Conservation (phyloP, 306 rosid genomes). For the Pterocarpus macrocarpus region DNA sequence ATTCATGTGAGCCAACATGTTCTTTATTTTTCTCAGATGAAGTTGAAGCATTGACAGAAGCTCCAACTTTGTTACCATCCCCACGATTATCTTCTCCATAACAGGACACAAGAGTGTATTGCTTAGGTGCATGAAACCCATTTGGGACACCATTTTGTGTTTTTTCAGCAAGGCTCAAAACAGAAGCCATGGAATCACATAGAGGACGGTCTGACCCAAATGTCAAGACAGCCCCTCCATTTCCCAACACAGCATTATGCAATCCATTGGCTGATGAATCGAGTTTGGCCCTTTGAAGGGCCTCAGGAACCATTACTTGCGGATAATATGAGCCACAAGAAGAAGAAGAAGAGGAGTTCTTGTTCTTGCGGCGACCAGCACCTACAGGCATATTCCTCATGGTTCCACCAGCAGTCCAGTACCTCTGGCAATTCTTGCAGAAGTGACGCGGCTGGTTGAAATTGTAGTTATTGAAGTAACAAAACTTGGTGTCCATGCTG, state of each 20-base stretch:
- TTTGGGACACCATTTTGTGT: conserved; percentile 39
- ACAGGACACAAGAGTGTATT: conserved; percentile 33
- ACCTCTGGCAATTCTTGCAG: conserved; percentile 91
- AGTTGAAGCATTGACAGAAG: conserved; percentile 46
- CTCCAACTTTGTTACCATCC: no score
- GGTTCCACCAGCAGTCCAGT: conserved; percentile 34
- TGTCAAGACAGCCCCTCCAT: no score
- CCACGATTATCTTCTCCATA: no score
- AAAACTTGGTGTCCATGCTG: conserved; percentile 73
- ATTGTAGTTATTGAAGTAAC: no score
- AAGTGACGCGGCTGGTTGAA: no score
- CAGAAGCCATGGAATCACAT: conserved; percentile 70
- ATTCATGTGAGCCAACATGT: conserved; percentile 48
- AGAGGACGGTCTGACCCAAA: conserved; percentile 44
- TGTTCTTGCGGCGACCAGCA: no score
- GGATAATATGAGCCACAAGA: conserved; percentile 49
- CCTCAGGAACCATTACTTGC: conserved; percentile 61
- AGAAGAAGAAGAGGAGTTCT: conserved; percentile 37
- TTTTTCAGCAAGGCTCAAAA: conserved; percentile 56
- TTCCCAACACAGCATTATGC: no score
- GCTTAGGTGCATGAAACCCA: conserved; percentile 54
- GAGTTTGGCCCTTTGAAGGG: conserved; percentile 52
- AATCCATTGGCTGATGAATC: no score
- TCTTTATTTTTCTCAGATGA: conserved; percentile 56
- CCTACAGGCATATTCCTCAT: no score